Evolutionary conservation across 1,284 basidiomycete species (phyloP), one percentile per base, ranked within the genome.

Genomic region (Malassezia nana): DNA sequence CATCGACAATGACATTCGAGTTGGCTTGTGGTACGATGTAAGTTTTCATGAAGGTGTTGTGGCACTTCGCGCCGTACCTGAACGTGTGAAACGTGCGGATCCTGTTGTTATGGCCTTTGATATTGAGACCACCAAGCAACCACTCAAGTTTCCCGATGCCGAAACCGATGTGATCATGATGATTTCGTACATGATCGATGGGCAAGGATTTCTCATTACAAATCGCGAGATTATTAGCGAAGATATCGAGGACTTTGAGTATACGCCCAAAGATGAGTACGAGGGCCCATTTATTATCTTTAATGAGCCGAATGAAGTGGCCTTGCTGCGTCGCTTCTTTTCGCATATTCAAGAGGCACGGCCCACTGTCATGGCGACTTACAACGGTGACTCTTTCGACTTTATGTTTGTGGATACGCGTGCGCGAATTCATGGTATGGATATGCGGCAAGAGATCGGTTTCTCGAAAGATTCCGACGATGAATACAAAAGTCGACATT

Each of bases 341-440:
- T 83, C 84, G 39, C 92, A 98, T 73, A 86, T 96, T 30, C 86
- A 86, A 69, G 86, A 91, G 44, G 82, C 88, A 16, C 88, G 86
- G 59, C 94, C 94, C 0, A 98, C 92, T 0, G 89, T 99, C 44
- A 90, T 98, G 75, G 91, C 90, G 9, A 96, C 91, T 0, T 98
- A 95, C 75, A 99, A 98, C 82, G 94, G 94, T 49, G 94, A 99
- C 78, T 90, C 88, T 66, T 99, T 98, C 81, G 94, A 98, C 80
- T 98, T 98, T 65, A 94, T 94, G 0, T 98, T 96, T 76, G 83
- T 99, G n/a, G 85, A 84, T 57, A 87, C 87, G 0, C 81, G 92
- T 8, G 81, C 91, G 0, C 84, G 84, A 61, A 80, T 81, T 1
- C 90, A 95, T 67, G 91, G 90, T 0, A 87, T 99, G 66, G 89